phyloP scores from a whole-genome alignment of 192 early-diverging fungal species.

The Gonapodya sp. region DNA sequence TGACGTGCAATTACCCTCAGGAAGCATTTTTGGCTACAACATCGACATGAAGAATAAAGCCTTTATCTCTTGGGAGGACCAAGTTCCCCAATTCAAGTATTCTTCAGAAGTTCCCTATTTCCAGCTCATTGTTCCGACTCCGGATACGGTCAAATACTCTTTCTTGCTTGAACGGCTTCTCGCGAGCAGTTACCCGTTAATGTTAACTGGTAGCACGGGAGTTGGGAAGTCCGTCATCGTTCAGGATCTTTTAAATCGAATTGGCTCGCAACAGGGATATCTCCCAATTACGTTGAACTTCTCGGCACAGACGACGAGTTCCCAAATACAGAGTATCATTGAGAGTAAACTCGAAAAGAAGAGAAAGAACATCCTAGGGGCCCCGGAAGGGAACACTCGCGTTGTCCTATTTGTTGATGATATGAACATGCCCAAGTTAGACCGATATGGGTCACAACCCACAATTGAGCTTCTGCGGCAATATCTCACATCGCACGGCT shows the following conservation, averaged over 20 bases:
- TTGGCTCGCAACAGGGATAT: slow-evolving; percentile 42
- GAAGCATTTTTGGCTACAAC: slow-evolving; percentile 56
- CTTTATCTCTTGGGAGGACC: slow-evolving; percentile 49
- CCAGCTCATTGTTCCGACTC: slow-evolving; percentile 48
- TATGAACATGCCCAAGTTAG: slow-evolving; percentile 59
- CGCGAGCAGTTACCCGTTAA: slow-evolving; percentile 46
- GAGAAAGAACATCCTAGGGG: slow-evolving; percentile 49
- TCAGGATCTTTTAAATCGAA: slow-evolving; percentile 41
- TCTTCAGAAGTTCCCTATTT: slow-evolving; percentile 46
- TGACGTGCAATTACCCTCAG: slow-evolving; percentile 44
- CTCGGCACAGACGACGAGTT: slow-evolving; percentile 55
- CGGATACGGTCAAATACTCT: slow-evolving; percentile 43
- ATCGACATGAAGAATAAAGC: slow-evolving; percentile 44
- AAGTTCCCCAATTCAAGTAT: slow-evolving; percentile 38
- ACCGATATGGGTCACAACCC: slow-evolving; percentile 52
- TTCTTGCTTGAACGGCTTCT: slow-evolving; percentile 48
- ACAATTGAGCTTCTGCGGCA: slow-evolving; percentile 49
- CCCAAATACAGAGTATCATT: slow-evolving; percentile 41
- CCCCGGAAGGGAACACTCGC: slow-evolving; percentile 47
- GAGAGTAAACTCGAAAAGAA: slow-evolving; percentile 60
- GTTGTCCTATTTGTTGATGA: slow-evolving; percentile 58
- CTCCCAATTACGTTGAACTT: slow-evolving; percentile 53
- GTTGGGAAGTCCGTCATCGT: slow-evolving; percentile 58
- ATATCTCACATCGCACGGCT: slow-evolving; percentile 48
- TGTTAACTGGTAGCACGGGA: slow-evolving; percentile 50